Percentiles rank a stretch among this genome's conserved stretches.
Conservation (phyloP, 108 stramenopile genomes). For the Pseudonitzschia multistriata region DNA sequence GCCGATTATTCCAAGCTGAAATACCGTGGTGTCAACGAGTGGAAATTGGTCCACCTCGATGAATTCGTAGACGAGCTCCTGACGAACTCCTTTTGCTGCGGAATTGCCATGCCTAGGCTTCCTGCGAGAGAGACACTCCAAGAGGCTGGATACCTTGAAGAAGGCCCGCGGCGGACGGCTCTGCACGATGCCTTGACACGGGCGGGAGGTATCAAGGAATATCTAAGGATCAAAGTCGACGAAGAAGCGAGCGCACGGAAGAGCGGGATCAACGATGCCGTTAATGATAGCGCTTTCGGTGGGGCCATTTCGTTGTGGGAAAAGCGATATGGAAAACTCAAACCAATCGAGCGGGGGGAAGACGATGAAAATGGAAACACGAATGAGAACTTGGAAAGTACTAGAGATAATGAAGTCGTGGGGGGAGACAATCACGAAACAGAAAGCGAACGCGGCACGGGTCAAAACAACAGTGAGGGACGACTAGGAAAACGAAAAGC, state of each 20-base stretch:
- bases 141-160: constrained; percentile 67
- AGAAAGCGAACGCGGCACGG: not conserved
- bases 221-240: constrained; percentile 54
- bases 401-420: not conserved
- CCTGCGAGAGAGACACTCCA: constrained; percentile 79
- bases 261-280: not conserved
- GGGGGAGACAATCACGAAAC: not conserved
- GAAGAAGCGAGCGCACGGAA: constrained; percentile 60
- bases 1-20: constrained; percentile 87
- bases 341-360: not conserved
- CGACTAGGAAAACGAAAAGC: constrained; percentile 4
- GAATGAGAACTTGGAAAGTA: not conserved
- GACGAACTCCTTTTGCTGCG: constrained; percentile 72
- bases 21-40: constrained; percentile 60
- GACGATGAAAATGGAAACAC: not conserved
- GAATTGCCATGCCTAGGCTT: constrained; percentile 90
- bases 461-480: not conserved
- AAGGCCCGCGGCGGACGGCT: constrained; percentile 56
- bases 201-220: constrained; percentile 50
- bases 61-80: constrained; percentile 89
- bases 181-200: constrained; percentile 45
- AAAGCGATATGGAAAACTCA: constrained; percentile 16
- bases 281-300: constrained; percentile 5
- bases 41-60: constrained; percentile 88
- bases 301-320: constrained; percentile 21